These are phyloP conservation scores for Quercus variabilis DNA, from an alignment of 306 rosid genomes.

Conservation along the genomic window DNA sequence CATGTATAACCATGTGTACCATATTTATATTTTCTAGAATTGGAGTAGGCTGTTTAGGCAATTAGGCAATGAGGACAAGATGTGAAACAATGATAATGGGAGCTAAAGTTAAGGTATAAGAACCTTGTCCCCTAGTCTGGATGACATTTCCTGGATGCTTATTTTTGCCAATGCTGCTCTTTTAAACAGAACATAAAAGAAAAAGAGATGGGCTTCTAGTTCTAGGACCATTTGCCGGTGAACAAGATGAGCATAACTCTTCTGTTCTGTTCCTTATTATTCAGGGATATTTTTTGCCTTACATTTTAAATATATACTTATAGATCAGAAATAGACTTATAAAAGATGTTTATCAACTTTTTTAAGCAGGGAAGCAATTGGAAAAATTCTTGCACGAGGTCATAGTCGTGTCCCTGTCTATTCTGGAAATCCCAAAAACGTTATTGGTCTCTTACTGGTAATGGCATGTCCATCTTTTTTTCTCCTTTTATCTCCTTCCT, in stretches of 20 bases:
- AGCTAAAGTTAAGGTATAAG: not conserved
- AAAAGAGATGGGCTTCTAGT: not conserved
- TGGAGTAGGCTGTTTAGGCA: not conserved
- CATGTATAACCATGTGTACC: not conserved
- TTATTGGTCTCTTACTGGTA: constrained; percentile 50
- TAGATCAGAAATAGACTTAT: not conserved
- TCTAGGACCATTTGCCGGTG: not conserved
- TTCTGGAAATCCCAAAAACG: constrained; percentile 45
- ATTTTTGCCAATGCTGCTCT: not conserved
- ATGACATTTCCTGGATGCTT: not conserved
- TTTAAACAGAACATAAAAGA: not conserved
- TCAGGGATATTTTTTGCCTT: not conserved
- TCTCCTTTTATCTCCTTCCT: not conserved
- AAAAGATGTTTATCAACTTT: not conserved
- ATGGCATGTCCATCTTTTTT: not conserved
- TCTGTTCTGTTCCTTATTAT: not conserved
- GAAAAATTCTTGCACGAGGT: constrained; percentile 61
- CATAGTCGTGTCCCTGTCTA: constrained; percentile 51
- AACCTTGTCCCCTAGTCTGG: not conserved
- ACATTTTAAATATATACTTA: not conserved
- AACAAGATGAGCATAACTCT: not conserved
- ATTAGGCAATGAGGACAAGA: not conserved
- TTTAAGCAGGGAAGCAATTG: constrained; percentile 46
- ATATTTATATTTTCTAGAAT: not conserved
- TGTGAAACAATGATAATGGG: not conserved